Conservation (phyloP, 371 early-diverging fungal species). For the Mucor circinelloides region DNA sequence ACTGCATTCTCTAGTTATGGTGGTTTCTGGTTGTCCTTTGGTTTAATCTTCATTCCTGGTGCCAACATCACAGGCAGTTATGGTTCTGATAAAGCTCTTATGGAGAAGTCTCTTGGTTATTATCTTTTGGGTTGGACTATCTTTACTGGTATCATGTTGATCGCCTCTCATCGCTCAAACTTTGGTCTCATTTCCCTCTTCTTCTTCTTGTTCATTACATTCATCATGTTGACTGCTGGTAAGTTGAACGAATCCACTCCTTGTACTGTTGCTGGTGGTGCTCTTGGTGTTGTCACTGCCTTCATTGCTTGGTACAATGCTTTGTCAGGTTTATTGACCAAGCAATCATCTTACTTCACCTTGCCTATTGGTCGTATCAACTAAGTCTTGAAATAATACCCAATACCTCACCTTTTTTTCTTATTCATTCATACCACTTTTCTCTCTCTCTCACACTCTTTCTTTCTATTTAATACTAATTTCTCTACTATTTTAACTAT, state of each 20-base stretch:
- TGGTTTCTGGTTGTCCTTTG: slow-evolving; percentile 78
- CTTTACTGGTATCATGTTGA: slow-evolving; percentile 68
- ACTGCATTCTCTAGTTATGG: slow-evolving; percentile 81
- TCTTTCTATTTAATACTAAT: background rate
- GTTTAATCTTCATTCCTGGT: slow-evolving; percentile 58
- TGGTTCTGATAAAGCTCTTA: slow-evolving; percentile 33
- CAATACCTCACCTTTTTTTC: background rate
- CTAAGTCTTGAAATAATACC: slow-evolving; percentile 14
- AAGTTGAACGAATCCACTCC: slow-evolving; percentile 38
- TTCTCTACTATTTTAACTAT: slow-evolving; percentile 1
- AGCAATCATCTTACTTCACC: slow-evolving; percentile 57
- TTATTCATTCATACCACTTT: background rate
- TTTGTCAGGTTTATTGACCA: slow-evolving; percentile 61
- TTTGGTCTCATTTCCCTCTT: slow-evolving; percentile 65
- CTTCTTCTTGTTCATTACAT: slow-evolving; percentile 66
- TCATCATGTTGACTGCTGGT: slow-evolving; percentile 63
- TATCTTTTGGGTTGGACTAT: slow-evolving; percentile 75
- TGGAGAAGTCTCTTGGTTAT: slow-evolving; percentile 67
- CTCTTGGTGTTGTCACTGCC: slow-evolving; percentile 68
- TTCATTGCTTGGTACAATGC: slow-evolving; percentile 79
- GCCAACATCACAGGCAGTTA: slow-evolving; percentile 52
- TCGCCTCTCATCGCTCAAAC: slow-evolving; percentile 68
- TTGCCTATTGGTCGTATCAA: slow-evolving; percentile 53
- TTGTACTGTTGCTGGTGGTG: slow-evolving; percentile 61
- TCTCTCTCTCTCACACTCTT: slow-evolving; percentile 4